Evolutionary conservation across 1,139 yeast genomes (phyloP).

Genomic region (Blastobotrys serpentis): DNA sequence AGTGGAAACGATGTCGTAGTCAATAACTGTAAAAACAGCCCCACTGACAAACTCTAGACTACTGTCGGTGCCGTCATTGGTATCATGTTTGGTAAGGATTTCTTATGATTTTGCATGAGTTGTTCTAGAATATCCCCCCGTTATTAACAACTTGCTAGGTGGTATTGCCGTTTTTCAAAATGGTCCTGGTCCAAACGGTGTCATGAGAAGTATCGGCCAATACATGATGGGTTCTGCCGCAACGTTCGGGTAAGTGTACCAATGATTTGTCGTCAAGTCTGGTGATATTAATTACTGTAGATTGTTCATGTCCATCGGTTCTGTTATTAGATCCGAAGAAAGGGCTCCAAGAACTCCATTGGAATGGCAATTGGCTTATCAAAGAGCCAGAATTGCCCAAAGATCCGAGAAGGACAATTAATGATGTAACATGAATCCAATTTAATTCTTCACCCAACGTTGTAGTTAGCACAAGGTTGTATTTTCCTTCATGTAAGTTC

Average conservation of each 20-base stretch:
- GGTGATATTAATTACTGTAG: too few relatives aligned
- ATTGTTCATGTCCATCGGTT: constrained; percentile 89
- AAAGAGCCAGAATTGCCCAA: constrained; percentile 25
- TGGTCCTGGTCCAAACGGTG: constrained; percentile 99
- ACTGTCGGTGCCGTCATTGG: constrained; percentile 97
- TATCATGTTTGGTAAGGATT: constrained; percentile 67
- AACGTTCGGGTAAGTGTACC: constrained; percentile 64
- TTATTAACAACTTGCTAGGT: constrained; percentile 25
- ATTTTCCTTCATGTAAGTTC: too few relatives aligned
- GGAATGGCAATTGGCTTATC: constrained; percentile 35
- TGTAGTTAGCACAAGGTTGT: too few relatives aligned
- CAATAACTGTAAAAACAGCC: too few relatives aligned
- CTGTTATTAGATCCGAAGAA: constrained; percentile 72
- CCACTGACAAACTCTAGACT: constrained; percentile 48
- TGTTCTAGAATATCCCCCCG: too few relatives aligned
- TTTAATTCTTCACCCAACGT: too few relatives aligned
- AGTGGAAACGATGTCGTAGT: constrained; percentile 25
- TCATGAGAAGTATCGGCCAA: constrained; percentile 93
- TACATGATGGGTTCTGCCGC: constrained; percentile 97
- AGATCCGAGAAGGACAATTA: constrained; percentile 1
- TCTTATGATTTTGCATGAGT: background rate
- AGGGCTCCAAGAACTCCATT: constrained; percentile 30
- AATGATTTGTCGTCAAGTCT: background rate
- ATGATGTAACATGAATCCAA: constrained; percentile 1
- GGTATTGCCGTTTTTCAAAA: constrained; percentile 86